These are phyloP conservation scores for Blakeslea trispora DNA, from an alignment of 371 early-diverging fungal genomes.

Conservation along the genomic window DNA sequence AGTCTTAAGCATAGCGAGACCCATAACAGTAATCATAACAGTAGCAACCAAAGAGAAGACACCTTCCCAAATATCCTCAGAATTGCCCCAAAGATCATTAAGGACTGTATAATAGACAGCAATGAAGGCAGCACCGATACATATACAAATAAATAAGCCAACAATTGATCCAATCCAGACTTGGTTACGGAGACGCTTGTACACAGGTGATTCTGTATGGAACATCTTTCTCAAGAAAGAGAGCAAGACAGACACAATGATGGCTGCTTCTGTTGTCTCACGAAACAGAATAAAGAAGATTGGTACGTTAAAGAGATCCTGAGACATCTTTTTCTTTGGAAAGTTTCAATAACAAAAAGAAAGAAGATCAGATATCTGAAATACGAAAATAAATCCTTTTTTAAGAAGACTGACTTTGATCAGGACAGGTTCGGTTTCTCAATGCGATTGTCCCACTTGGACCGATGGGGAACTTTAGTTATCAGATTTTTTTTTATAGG, in stretches of 20 bases:
- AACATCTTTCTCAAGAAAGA: constrained; percentile 70
- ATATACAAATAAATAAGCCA: constrained; percentile 61
- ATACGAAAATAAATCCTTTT: constrained; percentile 9
- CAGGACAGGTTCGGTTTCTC: too few relatives aligned
- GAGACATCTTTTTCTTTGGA: constrained; percentile 22
- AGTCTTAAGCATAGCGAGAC: constrained; percentile 71
- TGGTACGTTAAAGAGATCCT: constrained; percentile 71
- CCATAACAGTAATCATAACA: constrained; percentile 70
- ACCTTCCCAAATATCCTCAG: constrained; percentile 81
- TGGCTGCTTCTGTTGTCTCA: constrained; percentile 74
- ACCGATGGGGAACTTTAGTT: too few relatives aligned
- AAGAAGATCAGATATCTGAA: constrained; percentile 21
- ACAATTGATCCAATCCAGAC: constrained; percentile 63
- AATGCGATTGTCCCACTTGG: not conserved
- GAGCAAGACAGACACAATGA: constrained; percentile 80
- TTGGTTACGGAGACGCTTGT: constrained; percentile 60
- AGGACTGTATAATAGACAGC: constrained; percentile 60
- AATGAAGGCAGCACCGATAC: constrained; percentile 74
- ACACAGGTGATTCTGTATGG: constrained; percentile 39
- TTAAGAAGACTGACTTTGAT: constrained; percentile 16
- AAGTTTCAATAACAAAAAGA: constrained; percentile 3
- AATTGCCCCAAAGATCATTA: constrained; percentile 46
- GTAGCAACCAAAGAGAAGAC: constrained; percentile 68
- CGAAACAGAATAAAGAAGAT: constrained; percentile 86
- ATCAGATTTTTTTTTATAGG: not conserved